Evolutionary conservation across 768 basidiomycete species (phyloP).

Genomic region (Auriscalpium microsporum): DNA sequence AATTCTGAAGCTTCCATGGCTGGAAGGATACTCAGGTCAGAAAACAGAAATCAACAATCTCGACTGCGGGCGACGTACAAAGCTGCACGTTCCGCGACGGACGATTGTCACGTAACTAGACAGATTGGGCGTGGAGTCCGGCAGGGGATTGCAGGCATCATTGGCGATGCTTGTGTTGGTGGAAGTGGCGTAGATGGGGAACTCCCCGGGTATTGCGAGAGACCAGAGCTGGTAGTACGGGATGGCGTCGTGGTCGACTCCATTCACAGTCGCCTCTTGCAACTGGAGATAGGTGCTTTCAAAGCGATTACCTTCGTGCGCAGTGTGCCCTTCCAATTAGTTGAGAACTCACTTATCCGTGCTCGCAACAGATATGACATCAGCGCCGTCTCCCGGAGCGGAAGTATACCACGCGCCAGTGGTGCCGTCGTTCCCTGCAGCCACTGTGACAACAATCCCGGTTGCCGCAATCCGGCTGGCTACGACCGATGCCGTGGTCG

Average conservation of each 20-base stretch:
- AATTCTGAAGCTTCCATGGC: conserved; percentile 44
- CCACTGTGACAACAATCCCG: conserved; percentile 56
- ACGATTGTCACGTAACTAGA: conserved; percentile 45
- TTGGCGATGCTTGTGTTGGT: conserved; percentile 42
- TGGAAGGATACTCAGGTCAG: conserved; percentile 9
- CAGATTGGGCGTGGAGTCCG: conserved; percentile 46
- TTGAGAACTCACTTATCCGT: conserved; percentile 32
- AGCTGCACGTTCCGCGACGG: conserved; percentile 50
- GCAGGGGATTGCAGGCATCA: conserved; percentile 53
- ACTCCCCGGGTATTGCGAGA: conserved; percentile 34
- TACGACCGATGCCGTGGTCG: conserved; percentile 42
- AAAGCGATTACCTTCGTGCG: no score
- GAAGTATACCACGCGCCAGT: conserved; percentile 57
- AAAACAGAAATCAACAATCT: no score
- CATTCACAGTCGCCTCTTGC: conserved; percentile 45
- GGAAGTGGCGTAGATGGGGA: conserved; percentile 53
- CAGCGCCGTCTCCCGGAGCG: conserved; percentile 41
- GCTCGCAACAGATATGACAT: conserved; percentile 49
- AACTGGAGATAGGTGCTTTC: conserved; percentile 44
- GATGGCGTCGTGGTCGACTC: conserved; percentile 40
- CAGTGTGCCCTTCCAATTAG: no score
- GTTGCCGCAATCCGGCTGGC: conserved; percentile 47
- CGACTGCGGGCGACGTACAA: conserved; percentile 23
- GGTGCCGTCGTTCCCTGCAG: conserved; percentile 46
- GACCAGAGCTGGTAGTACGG: conserved; percentile 48